Base-by-base conservation (phyloP, 192 early-diverging fungal species). In the Rhizoclosmatium globosum region DNA sequence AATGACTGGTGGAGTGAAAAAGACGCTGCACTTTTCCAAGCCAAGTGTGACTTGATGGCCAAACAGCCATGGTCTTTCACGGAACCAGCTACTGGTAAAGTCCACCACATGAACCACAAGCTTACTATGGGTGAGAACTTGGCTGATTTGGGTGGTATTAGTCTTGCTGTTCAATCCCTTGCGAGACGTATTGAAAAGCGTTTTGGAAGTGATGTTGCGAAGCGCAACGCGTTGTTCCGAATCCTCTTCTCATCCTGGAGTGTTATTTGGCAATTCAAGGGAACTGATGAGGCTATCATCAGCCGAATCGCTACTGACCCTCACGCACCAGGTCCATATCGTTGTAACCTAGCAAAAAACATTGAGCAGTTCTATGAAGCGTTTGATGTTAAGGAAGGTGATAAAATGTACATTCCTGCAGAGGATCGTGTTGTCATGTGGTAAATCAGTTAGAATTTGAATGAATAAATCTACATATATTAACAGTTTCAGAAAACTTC, bases 71-170 rank as follows among this genome's bases (percentile, higher is more conserved):
- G 68, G 72, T 76, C 47, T 17, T 80, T 82, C 72, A 3, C 43
- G 3, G 71, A 74, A 7, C 58, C 71, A 13, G 42, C 71, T 11
- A 76, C 76, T n/a, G 80, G 81, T 38, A 79, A 74, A 44, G 41
- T 56, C 17, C 71, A 74, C 58, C 2, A 3, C 3, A 41, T 62
- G 71, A 59, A 74, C 42, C 71, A 53, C 21, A 58, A 74, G 31
- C 58, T 74, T 17, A 68, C 70, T 7, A 59, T 75, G 47, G 83
- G 83, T 48, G 83, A 84, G 61, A 84, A 84, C 75, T 79, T 79
- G 78, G 83, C 80, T n/a, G 83, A 84, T 79, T 59, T 84, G 53
- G 80, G 83, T 9, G 80, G 83, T 44, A 64, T 84, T 38, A 74
- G 71, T 61, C 38, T 74, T 53, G 39, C 39, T 19, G 41, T 58